Conservation (phyloP, 352 stramenopile genomes). For the Globisporangium middletonii region DNA sequence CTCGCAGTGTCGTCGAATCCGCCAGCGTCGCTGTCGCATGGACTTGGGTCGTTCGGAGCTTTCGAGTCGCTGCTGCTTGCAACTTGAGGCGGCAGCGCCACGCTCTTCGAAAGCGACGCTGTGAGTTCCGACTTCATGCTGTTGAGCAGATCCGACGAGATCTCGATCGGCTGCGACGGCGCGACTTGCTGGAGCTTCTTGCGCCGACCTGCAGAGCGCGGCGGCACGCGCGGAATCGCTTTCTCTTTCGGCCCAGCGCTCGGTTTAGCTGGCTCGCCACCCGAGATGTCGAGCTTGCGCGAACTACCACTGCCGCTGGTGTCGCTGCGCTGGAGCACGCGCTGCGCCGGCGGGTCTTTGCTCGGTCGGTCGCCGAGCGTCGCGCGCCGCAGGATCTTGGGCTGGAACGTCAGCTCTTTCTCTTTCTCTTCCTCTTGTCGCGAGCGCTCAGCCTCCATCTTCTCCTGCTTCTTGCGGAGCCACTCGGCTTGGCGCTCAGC, state of each 20-base stretch:
- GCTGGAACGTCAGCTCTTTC: slow-evolving; percentile 79
- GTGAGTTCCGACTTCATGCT: slow-evolving; percentile 67
- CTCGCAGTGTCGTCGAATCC: neutral
- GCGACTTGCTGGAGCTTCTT: slow-evolving; percentile 33
- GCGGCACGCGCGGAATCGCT: slow-evolving; percentile 30
- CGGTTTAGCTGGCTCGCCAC: slow-evolving; percentile 3
- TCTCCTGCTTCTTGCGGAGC: slow-evolving; percentile 74
- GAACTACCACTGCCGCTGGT: slow-evolving; percentile 1
- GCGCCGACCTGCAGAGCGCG: slow-evolving; percentile 11
- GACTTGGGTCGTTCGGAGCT: slow-evolving; percentile 2
- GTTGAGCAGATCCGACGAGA: slow-evolving; percentile 55
- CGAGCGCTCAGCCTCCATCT: slow-evolving; percentile 54
- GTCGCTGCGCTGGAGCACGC: slow-evolving; percentile 12
- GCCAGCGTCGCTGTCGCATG: slow-evolving; percentile 3
- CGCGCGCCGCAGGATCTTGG: slow-evolving; percentile 66
- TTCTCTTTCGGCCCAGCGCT: slow-evolving; percentile 23
- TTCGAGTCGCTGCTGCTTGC: neutral
- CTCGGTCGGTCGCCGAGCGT: slow-evolving; percentile 48
- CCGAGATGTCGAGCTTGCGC: slow-evolving; percentile 14
- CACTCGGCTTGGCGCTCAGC: slow-evolving; percentile 77
- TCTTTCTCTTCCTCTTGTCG: slow-evolving; percentile 66
- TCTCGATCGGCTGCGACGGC: slow-evolving; percentile 41
- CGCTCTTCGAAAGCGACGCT: slow-evolving; percentile 27
- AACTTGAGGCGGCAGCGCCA: slow-evolving; percentile 5
- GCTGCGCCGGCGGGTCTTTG: slow-evolving; percentile 14